Evolutionary conservation across 1,284 basidiomycete genomes (phyloP).

Genomic region (Leccinum griseonigrum): DNA sequence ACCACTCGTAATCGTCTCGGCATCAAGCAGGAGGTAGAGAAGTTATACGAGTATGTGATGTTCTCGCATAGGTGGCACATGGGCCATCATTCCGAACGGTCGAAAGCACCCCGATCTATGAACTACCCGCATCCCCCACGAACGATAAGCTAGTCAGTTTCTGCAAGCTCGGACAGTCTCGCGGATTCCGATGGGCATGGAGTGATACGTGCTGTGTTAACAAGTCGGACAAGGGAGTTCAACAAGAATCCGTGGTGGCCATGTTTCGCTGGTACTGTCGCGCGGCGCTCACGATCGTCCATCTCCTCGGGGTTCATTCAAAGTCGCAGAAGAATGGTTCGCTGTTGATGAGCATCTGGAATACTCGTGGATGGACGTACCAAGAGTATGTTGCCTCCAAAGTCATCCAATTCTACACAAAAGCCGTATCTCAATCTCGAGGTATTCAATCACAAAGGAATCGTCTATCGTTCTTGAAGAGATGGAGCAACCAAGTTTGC

Average conservation of each 20-base stretch:
- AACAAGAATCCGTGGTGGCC: neutral
- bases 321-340: neutral
- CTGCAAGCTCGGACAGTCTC: neutral
- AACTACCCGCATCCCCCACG: neutral
- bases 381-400: neutral
- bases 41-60: neutral
- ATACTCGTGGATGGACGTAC: neutral
- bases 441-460: conserved; percentile 24
- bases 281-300: neutral
- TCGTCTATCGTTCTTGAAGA: conserved; percentile 42
- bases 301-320: neutral
- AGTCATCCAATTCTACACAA: too few species aligned
- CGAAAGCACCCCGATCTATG: neutral
- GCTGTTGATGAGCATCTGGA: neutral
- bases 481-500: neutral
- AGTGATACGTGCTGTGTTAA: neutral
- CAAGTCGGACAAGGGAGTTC: neutral
- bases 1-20: neutral
- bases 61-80: neutral
- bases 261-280: neutral
- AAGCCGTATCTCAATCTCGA: too few species aligned
- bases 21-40: neutral
- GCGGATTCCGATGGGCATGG: neutral
- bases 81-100: neutral
- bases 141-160: neutral